phyloP scores from a whole-genome alignment of 257 asterid species.

The Petunia axillaris region DNA sequence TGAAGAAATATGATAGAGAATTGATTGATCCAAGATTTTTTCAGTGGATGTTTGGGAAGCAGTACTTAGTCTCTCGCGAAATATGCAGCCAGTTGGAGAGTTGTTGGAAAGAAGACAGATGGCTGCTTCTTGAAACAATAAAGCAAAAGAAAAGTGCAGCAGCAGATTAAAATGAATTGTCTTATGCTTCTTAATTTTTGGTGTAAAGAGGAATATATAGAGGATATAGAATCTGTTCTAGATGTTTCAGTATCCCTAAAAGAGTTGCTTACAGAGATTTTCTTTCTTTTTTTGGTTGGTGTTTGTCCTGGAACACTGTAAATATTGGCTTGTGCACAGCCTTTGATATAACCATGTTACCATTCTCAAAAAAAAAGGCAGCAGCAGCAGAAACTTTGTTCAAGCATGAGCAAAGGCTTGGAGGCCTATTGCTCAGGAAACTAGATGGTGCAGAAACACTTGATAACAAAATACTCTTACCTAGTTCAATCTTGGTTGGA shows the following conservation, averaged over 20 bases:
- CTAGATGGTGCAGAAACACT: constrained; percentile 39
- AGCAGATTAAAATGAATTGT: not conserved
- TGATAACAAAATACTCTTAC: constrained; percentile 38
- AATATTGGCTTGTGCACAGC: no score
- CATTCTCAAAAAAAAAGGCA: no score
- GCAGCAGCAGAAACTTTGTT: constrained; percentile 22
- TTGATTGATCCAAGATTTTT: constrained; percentile 41
- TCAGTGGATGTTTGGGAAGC: constrained; percentile 40
- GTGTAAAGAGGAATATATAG: not conserved
- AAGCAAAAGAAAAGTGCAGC: constrained; percentile 24
- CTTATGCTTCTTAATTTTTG: constrained; percentile 8
- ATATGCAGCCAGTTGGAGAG: constrained; percentile 32
- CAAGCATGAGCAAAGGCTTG: constrained; percentile 56
- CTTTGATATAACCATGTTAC: no score
- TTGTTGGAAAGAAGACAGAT: constrained; percentile 39
- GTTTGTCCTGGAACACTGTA: no score
- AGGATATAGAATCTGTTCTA: not conserved
- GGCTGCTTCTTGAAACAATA: constrained; percentile 33
- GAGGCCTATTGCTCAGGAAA: constrained; percentile 52
- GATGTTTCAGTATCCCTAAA: not conserved
- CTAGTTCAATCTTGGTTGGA: constrained; percentile 55
- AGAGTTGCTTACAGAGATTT: no score
- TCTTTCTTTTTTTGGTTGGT: no score
- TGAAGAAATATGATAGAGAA: constrained; percentile 63
- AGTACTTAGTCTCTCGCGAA: constrained; percentile 38